Evolutionary conservation across 768 basidiomycete species (phyloP), one percentile per base, ranked within the genome.

Genomic region (Chiua virens): DNA sequence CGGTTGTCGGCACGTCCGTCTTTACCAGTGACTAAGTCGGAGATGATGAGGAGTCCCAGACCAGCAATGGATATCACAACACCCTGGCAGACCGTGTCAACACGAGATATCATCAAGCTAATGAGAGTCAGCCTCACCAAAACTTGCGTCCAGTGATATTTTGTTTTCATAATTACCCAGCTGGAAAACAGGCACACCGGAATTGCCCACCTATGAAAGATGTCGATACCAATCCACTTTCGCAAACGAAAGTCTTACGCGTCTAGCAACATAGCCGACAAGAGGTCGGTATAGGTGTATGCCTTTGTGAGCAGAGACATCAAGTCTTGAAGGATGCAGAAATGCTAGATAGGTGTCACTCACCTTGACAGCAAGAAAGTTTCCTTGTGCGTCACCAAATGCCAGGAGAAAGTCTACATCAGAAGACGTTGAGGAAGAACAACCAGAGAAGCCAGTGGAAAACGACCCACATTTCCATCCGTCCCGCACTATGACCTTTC

Each of bases 181-280:
- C 85, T 85, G 66, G 88, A 79, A 66, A 89, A 76, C 59, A 93
- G 73, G 69, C 92, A 93, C 18, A 89, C 80, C 15, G 92, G 92
- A 49, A 92, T 94, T 0, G 92, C 87, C 91, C 90, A 92, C 35
- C 87, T 89, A 22, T 18, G 48, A 58, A 38, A 37, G 23, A 18
- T 13, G 49, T 45, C 45, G n/a, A 22, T 43, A 32, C 18, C 39
- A n/a, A 32, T 11, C 49, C 10, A 20, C 0, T 21, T 13, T 22
- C 20, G 41, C 17, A 13, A 32, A 13, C 23, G 8, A 22, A 18
- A 32, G n/a, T 54, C 81, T 61, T 61, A 89, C 82, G 91, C 88
- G 61, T 92, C 89, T 39, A 94, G 83, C n/a, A 94, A 78, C 89
- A 92, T 92, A 62, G 89, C 91, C 0, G 92, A 93, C 34, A 94